Conservation (phyloP, 805 yeast species). For the Saccharomycopsis guyanensis region DNA sequence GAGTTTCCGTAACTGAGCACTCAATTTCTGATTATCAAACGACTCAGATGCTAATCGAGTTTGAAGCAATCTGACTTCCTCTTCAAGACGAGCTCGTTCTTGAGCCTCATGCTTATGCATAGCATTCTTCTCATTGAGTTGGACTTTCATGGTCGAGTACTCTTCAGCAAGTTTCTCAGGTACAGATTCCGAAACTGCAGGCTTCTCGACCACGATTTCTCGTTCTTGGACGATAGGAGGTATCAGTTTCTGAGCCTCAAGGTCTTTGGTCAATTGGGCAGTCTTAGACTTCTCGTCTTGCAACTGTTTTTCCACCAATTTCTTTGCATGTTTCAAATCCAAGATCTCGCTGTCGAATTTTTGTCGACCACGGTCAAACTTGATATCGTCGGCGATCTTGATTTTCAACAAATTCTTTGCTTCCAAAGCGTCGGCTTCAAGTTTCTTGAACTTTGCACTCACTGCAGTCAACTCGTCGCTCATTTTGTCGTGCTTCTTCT, state of each 20-base stretch:
- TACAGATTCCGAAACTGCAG: background rate
- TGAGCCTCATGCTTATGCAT: slow-evolving; percentile 38
- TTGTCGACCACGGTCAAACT: slow-evolving; percentile 39
- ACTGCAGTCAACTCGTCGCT: slow-evolving; percentile 27
- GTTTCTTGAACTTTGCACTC: slow-evolving; percentile 23
- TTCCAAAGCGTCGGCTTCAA: slow-evolving; percentile 40
- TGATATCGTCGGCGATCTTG: slow-evolving; percentile 36
- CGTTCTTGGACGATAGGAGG: background rate
- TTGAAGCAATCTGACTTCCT: slow-evolving; percentile 53
- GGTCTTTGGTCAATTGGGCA: slow-evolving; percentile 23
- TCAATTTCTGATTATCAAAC: slow-evolving; percentile 45
- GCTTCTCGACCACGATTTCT: background rate
- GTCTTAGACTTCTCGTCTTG: slow-evolving; percentile 27
- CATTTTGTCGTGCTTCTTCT: slow-evolving; percentile 24
- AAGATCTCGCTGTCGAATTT: slow-evolving; percentile 34
- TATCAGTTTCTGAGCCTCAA: background rate
- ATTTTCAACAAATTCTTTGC: slow-evolving; percentile 35
- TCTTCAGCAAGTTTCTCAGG: slow-evolving; percentile 28
- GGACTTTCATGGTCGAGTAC: slow-evolving; percentile 40
- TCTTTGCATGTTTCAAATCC: slow-evolving; percentile 29
- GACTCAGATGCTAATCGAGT: slow-evolving; percentile 60
- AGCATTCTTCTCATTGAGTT: slow-evolving; percentile 46
- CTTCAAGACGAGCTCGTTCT: slow-evolving; percentile 38
- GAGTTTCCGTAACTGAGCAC: slow-evolving; percentile 35
- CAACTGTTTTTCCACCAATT: slow-evolving; percentile 20